phyloP scores from a whole-genome alignment of 2,329 filamentous ascomycete species.

The Stemphylium lycopersici region DNA sequence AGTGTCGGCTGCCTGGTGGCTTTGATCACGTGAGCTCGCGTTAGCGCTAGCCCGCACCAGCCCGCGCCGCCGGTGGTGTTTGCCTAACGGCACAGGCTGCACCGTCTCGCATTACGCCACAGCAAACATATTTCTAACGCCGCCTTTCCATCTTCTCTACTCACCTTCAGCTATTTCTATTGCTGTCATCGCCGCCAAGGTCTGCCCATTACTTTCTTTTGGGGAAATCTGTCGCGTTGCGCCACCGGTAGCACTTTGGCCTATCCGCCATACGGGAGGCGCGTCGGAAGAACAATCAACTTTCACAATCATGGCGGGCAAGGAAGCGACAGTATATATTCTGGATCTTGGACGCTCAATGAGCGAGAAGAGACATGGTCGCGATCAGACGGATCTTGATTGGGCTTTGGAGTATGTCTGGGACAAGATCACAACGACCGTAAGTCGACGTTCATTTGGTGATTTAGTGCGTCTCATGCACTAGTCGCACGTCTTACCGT shows the following conservation, averaged over 20 bases:
- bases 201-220: not conserved
- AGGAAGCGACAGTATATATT: constrained; percentile 92
- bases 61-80: constrained; percentile 3
- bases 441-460: constrained; percentile 53
- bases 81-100: constrained; percentile 14
- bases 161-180: not conserved
- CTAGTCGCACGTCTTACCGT: not conserved
- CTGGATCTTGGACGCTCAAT: constrained; percentile 89
- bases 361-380: constrained; percentile 72
- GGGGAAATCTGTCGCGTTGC: not conserved
- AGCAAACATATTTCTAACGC: not conserved
- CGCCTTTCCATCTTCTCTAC: not conserved
- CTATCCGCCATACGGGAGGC: not conserved
- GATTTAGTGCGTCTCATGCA: constrained; percentile 23
- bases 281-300: not conserved
- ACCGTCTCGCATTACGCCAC: not conserved
- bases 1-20: not conserved
- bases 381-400: constrained; percentile 80
- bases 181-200: not conserved
- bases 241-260: not conserved
- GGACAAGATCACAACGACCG: constrained; percentile 84
- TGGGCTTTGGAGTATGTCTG: constrained; percentile 92
- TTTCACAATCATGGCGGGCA: constrained; percentile 74
- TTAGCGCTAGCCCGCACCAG: not conserved
- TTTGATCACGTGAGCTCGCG: constrained; percentile 4